Conservation (phyloP, 148 eudicot species). For the Rhododendron henanense region DNA sequence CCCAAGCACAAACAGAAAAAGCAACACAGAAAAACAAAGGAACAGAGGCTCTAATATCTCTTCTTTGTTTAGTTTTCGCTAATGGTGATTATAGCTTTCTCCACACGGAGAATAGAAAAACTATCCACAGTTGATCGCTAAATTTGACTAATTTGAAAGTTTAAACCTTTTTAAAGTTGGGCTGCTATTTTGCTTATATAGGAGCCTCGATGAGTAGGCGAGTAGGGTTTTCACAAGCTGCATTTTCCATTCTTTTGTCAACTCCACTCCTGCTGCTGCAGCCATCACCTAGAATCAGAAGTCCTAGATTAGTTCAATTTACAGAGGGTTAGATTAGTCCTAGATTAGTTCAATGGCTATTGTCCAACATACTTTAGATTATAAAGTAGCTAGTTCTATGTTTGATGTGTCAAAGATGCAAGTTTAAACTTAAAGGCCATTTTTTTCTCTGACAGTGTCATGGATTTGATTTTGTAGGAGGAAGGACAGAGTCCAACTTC, state of each 20-base stretch:
- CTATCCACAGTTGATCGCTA: background rate
- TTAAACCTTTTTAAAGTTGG: background rate
- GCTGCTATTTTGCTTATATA: background rate
- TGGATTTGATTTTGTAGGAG: conserved; percentile 40
- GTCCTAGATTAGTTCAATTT: background rate
- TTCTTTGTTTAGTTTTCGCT: background rate
- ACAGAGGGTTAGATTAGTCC: background rate
- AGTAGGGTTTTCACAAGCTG: background rate
- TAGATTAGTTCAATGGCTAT: background rate
- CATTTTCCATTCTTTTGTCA: background rate
- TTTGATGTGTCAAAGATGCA: background rate
- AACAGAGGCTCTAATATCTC: background rate
- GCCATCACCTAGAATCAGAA: background rate
- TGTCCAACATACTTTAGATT: background rate
- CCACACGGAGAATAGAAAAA: background rate
- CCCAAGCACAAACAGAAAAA: background rate
- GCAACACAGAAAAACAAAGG: background rate
- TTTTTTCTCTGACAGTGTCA: conserved; percentile 9
- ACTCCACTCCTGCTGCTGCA: background rate
- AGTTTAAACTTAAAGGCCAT: background rate
- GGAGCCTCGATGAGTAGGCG: background rate
- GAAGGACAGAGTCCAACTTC: conserved; percentile 87
- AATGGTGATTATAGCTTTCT: background rate
- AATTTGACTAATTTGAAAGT: background rate
- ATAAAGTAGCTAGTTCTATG: background rate